A percentile compares a stretch with the other conserved stretches of the same genome.
Conservation (phyloP, 2,329 filamentous ascomycete genomes). For the Dryadomyces quercus-mongolicae region DNA sequence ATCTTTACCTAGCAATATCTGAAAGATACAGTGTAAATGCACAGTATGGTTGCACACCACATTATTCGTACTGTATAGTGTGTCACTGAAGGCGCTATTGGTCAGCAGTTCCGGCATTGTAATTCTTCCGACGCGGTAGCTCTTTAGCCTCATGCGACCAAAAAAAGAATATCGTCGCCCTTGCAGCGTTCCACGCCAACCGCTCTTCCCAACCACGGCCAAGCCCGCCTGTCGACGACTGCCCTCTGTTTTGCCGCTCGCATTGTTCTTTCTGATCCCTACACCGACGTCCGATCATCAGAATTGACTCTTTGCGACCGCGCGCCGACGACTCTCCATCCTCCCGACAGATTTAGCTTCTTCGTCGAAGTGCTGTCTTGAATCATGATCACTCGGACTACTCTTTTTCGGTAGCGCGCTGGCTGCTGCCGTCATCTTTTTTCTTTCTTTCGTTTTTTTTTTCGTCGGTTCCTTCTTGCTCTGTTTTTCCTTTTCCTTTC, state of each 20-base stretch:
- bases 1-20: neutral
- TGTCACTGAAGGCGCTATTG: neutral
- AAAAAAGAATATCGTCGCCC: neutral
- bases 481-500: neutral
- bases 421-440: constrained; percentile 4
- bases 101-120: neutral
- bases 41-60: neutral
- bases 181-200: neutral
- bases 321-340: neutral
- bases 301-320: neutral
- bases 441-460: neutral
- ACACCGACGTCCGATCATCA: too few relatives aligned
- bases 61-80: neutral
- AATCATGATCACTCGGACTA: constrained; percentile 7
- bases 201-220: neutral
- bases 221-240: neutral
- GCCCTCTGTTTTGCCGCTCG: neutral
- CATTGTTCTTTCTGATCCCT: too few relatives aligned
- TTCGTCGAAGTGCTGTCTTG: neutral
- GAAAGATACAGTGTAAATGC: neutral
- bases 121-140: neutral
- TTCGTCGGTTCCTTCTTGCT: neutral
- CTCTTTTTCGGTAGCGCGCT: constrained; percentile 9
- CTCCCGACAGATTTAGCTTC: neutral
- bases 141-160: constrained; percentile 1